phyloP scores from a whole-genome alignment of 805 yeast species.

The Ogataea allantospora region DNA sequence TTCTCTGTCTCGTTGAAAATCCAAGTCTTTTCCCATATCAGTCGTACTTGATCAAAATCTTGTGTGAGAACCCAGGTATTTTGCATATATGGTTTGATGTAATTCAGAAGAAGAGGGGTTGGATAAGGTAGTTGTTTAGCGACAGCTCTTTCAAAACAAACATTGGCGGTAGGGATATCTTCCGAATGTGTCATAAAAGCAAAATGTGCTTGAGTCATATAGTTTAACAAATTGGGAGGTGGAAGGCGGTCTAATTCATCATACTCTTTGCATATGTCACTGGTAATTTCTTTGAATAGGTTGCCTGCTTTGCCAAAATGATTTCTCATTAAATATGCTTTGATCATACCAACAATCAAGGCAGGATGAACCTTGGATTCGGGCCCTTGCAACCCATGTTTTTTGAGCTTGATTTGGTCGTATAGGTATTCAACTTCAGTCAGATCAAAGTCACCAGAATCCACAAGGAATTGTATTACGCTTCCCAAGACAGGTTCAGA shows the following conservation, averaged over 20 bases:
- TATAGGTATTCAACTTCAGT: constrained; percentile 58
- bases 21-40: constrained; percentile 63
- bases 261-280: constrained; percentile 39
- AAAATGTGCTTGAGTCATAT: constrained; percentile 71
- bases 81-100: constrained; percentile 59
- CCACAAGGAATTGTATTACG: constrained; percentile 63
- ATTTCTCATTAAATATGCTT: constrained; percentile 63
- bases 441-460: constrained; percentile 54
- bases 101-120: constrained; percentile 68
- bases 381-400: constrained; percentile 16
- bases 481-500: constrained; percentile 67
- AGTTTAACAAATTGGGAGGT: constrained; percentile 39
- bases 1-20: constrained; percentile 47
- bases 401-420: constrained; percentile 35
- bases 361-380: constrained; percentile 36
- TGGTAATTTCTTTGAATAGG: constrained; percentile 58
- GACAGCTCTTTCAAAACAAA: constrained; percentile 71
- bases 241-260: constrained; percentile 20
- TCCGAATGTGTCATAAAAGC: constrained; percentile 74
- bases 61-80: constrained; percentile 57
- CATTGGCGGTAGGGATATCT: constrained; percentile 66
- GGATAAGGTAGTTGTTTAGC: constrained; percentile 66
- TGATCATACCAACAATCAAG: constrained; percentile 67
- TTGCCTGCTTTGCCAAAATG: constrained; percentile 63
- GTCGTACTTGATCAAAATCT: constrained; percentile 54